Evolutionary conservation across 371 early-diverging fungal species (phyloP), one percentile per base, ranked within the genome.

Genomic region (Mortierella sp.): DNA sequence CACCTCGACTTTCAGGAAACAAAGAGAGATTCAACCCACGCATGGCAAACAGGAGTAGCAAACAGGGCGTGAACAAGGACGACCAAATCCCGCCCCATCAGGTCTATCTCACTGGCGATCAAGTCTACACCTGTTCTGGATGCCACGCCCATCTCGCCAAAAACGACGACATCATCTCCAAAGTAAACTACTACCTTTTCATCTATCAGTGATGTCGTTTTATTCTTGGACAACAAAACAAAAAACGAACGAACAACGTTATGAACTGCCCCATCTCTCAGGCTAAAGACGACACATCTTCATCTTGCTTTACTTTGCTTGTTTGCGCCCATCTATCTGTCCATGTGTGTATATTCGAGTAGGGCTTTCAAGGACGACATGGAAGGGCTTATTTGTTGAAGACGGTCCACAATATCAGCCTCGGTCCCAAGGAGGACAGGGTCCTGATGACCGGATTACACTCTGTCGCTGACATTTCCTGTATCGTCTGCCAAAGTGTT

Each of bases 401-500:
- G 37, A 73, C 79, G 39, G 94, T 93, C 74, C 92, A 89, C 69
- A 94, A 94, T 73, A 81, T 95, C 37, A 64, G 79, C 0, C 83
- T 90, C 14, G 95, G 96, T 0, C 76, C 76, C 2, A 88, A 90
- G 13, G 92, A 93, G 74, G 92, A 93, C 37, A 88, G 95, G 6
- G 85, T 85, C 68, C 89, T 96, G 85, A 92, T 94, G 83, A 95
- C 96, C 0, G 96, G 96, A 0, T 79, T 94, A 47, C 96, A 96
- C 76, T 90, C 90, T 5, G 95, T 96, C 9, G 88, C 91, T 5
- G 95, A 96, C 76, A 92, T 96, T 45, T 84, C 77, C 37, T 96
- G 95, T 79, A 83, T 76, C 26, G 73, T 88, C 24, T 95, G 95
- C 68, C 80, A 87, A 41, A 77, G 87, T n/a, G 87, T 91, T 34